Evolutionary conservation across 805 yeast species (phyloP).

Genomic region (Teunomyces aglyptinius): DNA sequence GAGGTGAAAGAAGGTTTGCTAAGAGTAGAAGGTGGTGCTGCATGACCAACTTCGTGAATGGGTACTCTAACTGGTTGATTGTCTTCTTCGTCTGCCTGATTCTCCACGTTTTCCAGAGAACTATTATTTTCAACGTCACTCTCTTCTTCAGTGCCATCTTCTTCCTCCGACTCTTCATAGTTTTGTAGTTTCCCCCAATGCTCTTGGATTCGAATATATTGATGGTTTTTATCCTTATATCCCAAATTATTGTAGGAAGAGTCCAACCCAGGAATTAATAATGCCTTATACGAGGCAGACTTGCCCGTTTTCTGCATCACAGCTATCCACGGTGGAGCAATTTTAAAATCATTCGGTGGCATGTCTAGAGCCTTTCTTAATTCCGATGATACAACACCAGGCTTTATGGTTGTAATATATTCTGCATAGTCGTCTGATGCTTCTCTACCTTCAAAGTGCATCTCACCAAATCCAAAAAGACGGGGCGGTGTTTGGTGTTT

Average conservation of each 20-base stretch:
- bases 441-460: constrained; percentile 77
- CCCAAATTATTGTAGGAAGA: constrained; percentile 35
- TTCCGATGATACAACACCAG: constrained; percentile 65
- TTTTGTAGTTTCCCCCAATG: constrained; percentile 38
- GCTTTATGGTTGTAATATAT: constrained; percentile 44
- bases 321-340: constrained; percentile 77
- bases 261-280: constrained; percentile 54
- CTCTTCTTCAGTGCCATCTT: constrained; percentile 51
- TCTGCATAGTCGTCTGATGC: constrained; percentile 38
- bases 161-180: constrained; percentile 43
- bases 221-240: constrained; percentile 19
- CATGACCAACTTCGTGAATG: constrained; percentile 13
- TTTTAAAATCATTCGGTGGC: constrained; percentile 38
- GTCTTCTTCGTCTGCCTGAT: constrained; percentile 42
- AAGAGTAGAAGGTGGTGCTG: background rate
- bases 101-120: constrained; percentile 55
- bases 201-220: constrained; percentile 9
- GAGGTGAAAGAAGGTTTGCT: background rate
- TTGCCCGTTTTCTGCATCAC: constrained; percentile 70
- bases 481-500: constrained; percentile 74
- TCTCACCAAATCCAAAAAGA: constrained; percentile 67
- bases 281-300: constrained; percentile 77
- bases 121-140: constrained; percentile 34
- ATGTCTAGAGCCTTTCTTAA: constrained; percentile 72
- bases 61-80: constrained; percentile 8